Evolutionary conservation across 169 alveolate species (phyloP).

Genomic region (Amoebophrya sp.): DNA sequence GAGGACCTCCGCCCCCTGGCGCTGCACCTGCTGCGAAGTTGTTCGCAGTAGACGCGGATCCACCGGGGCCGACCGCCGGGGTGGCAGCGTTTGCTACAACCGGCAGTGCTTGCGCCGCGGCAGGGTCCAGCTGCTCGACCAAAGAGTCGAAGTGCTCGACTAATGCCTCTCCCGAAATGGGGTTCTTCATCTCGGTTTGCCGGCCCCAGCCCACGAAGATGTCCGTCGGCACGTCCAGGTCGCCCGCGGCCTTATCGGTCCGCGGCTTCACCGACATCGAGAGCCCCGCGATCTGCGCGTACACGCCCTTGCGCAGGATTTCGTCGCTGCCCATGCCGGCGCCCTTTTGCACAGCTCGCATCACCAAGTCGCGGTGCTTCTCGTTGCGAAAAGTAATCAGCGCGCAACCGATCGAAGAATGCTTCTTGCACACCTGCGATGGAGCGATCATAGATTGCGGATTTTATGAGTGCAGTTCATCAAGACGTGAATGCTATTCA

Average conservation of each 20-base stretch:
- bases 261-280: background rate
- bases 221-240: background rate
- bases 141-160: no score
- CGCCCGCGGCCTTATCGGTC: background rate
- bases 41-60: no score
- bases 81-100: no score
- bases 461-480: no score
- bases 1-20: no score
- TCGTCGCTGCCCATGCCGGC: background rate
- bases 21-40: no score
- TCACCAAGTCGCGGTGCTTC: background rate
- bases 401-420: background rate
- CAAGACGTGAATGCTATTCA: no score
- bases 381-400: background rate
- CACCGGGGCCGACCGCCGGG: no score
- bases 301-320: background rate
- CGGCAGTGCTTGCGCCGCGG: no score
- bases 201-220: slow-evolving; percentile 4
- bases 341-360: background rate
- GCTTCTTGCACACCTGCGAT: background rate
- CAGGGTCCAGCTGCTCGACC: no score
- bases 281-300: background rate
- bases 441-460: no score
- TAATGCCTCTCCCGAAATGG: background rate
- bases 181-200: background rate